phyloP scores from a whole-genome alignment of 2,329 filamentous ascomycete species.

The Colletotrichum agaves region DNA sequence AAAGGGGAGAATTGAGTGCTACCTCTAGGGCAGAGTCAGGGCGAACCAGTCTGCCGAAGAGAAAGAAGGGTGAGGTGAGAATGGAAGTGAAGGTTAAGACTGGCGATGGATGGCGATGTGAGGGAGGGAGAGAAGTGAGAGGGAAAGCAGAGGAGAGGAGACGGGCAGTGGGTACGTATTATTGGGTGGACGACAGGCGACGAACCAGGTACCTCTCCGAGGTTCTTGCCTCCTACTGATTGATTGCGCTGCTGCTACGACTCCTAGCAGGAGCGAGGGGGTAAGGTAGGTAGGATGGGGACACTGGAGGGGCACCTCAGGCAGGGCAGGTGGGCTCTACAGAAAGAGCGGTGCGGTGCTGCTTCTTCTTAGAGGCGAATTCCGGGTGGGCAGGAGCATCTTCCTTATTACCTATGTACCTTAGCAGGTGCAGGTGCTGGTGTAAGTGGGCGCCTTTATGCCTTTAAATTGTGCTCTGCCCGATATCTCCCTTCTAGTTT shows the following conservation, averaged over 20 bases:
- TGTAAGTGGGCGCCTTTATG: background rate
- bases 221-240: no score
- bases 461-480: background rate
- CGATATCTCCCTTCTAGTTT: no score
- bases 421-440: background rate
- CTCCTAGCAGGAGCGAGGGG: background rate
- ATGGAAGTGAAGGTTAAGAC: background rate
- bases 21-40: constrained; percentile 28
- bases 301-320: background rate
- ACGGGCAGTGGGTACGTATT: constrained; percentile 18
- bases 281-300: background rate
- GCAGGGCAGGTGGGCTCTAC: background rate
- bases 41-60: constrained; percentile 27
- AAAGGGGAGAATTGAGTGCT: constrained; percentile 13
- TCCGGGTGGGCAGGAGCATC: background rate
- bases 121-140: background rate
- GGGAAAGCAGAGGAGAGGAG: background rate
- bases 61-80: constrained; percentile 2
- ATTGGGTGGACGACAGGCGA: constrained; percentile 7
- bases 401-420: no score
- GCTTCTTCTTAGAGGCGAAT: constrained; percentile 1
- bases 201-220: constrained; percentile 14
- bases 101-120: background rate
- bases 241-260: no score
- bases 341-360: constrained; percentile 8